These are phyloP conservation scores for Coemansia sp. DNA, from an alignment of 192 early-diverging fungal genomes.

Conservation along the genomic window DNA sequence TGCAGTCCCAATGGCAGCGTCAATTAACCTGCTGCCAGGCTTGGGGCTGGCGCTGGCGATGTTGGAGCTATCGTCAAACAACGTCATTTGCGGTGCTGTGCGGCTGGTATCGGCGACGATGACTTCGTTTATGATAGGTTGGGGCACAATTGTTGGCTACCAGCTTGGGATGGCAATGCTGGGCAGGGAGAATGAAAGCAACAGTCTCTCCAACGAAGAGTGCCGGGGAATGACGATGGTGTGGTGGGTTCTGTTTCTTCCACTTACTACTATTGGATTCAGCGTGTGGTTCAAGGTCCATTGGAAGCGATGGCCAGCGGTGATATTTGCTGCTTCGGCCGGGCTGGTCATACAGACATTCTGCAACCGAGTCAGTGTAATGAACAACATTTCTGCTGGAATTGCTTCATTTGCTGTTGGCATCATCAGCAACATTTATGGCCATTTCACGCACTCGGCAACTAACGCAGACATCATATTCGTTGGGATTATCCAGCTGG, in stretches of 20 bases:
- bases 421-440: conserved; percentile 69
- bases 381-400: conserved; percentile 58
- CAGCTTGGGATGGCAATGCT: conserved; percentile 57
- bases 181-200: conserved; percentile 20
- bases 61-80: conserved; percentile 78
- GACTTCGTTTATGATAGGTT: conserved; percentile 71
- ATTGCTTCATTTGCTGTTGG: conserved; percentile 74
- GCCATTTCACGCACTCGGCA: conserved; percentile 57
- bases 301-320: conserved; percentile 63
- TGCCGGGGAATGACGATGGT: conserved; percentile 28
- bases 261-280: conserved; percentile 53
- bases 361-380: conserved; percentile 54
- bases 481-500: conserved; percentile 74
- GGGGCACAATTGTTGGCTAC: conserved; percentile 62
- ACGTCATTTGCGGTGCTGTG: conserved; percentile 80
- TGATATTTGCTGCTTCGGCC: conserved; percentile 61
- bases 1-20: conserved; percentile 58
- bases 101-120: conserved; percentile 73
- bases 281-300: conserved; percentile 58
- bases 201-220: conserved; percentile 11
- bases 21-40: conserved; percentile 66
- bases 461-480: conserved; percentile 67
- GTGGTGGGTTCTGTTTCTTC: conserved; percentile 58
- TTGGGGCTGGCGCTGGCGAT: conserved; percentile 72
- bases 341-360: conserved; percentile 64